phyloP scores from a whole-genome alignment of 805 yeast genomes.

The Suhomyces faveliae region DNA sequence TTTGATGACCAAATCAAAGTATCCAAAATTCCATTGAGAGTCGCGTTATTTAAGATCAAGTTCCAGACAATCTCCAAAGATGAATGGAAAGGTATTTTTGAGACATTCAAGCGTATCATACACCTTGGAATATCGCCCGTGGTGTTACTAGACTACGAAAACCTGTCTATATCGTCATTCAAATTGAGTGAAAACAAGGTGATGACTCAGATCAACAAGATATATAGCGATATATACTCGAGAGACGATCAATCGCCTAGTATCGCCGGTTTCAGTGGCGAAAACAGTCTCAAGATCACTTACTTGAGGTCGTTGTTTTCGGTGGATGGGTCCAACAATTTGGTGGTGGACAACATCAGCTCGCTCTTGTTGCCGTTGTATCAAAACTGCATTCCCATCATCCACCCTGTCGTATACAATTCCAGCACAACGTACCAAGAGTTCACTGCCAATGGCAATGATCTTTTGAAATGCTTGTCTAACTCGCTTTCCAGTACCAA shows the following conservation, averaged over 20 bases:
- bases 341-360: slow-evolving; percentile 23
- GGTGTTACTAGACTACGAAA: slow-evolving; percentile 37
- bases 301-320: slow-evolving; percentile 29
- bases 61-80: slow-evolving; percentile 30
- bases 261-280: slow-evolving; percentile 9
- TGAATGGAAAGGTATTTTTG: slow-evolving; percentile 48
- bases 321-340: slow-evolving; percentile 4
- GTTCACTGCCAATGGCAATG: slow-evolving; percentile 20
- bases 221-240: slow-evolving; percentile 13
- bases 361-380: slow-evolving; percentile 40
- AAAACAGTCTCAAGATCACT: slow-evolving; percentile 22
- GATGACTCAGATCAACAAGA: slow-evolving; percentile 30
- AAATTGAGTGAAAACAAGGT: slow-evolving; percentile 31
- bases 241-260: slow-evolving; percentile 17
- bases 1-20: slow-evolving; percentile 26
- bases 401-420: slow-evolving; percentile 50
- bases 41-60: slow-evolving; percentile 57
- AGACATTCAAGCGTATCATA: slow-evolving; percentile 53
- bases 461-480: slow-evolving; percentile 26
- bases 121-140: slow-evolving; percentile 75
- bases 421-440: slow-evolving; percentile 20
- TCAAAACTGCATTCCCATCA: slow-evolving; percentile 57
- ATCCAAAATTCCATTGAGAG: slow-evolving; percentile 44
- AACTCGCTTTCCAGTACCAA: slow-evolving; percentile 23
- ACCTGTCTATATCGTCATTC: slow-evolving; percentile 24